A percentile compares a stretch with the other conserved stretches of the same genome.
Conservation (phyloP, 176 grass and related monocot species). For the Hordeum marinum region DNA sequence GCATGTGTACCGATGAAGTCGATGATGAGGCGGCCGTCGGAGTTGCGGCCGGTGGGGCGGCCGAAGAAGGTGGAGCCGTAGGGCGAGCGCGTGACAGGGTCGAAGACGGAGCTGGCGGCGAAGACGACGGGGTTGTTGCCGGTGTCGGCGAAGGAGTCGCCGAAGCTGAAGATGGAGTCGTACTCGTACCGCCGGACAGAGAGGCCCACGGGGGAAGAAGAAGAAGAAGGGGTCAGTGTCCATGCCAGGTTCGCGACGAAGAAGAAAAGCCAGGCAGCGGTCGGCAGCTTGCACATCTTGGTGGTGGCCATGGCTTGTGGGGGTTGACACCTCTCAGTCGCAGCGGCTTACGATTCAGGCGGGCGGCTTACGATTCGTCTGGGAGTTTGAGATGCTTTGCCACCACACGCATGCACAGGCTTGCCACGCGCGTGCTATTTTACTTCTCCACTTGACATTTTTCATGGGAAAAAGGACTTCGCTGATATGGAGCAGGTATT, state of each 20-base stretch:
- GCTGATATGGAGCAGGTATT: too few species aligned
- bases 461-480: too few species aligned
- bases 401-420: too few species aligned
- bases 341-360: too few species aligned
- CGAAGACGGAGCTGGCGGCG: not conserved
- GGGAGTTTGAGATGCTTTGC: too few species aligned
- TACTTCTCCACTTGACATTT: too few species aligned
- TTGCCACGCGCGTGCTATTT: too few species aligned
- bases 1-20: slow-evolving; percentile 51
- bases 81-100: slow-evolving; percentile 26
- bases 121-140: slow-evolving; percentile 39
- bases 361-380: too few species aligned
- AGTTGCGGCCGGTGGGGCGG: slow-evolving; percentile 45
- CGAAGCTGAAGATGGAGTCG: slow-evolving; percentile 51
- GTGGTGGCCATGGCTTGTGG: not conserved
- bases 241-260: not conserved
- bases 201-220: not conserved
- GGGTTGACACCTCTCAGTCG: too few species aligned
- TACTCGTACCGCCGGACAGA: not conserved
- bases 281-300: not conserved
- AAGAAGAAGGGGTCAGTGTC: not conserved
- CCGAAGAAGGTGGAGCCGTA: slow-evolving; percentile 39
- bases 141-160: slow-evolving; percentile 55
- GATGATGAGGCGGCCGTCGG: slow-evolving; percentile 57
- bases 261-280: not conserved